Conservation (phyloP, 2,329 filamentous ascomycete genomes). For the Ophiostoma montium region DNA sequence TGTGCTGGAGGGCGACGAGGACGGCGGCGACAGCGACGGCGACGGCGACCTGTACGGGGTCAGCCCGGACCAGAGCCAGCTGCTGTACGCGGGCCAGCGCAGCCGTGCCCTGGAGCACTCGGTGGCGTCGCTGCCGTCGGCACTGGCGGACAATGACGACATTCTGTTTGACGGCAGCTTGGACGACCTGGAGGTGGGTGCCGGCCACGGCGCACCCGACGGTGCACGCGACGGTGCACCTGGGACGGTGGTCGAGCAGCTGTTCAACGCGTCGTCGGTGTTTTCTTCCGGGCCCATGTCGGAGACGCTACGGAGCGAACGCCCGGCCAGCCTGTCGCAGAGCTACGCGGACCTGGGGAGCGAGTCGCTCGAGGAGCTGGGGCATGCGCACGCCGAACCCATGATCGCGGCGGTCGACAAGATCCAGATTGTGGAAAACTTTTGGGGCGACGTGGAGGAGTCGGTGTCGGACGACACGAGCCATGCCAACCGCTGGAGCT, state of each 20-base stretch:
- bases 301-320: conserved; percentile 24
- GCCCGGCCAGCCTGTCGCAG: not conserved
- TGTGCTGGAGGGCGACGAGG: conserved; percentile 35
- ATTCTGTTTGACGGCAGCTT: conserved; percentile 8
- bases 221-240: not conserved
- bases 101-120: conserved; percentile 6
- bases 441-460: conserved; percentile 52
- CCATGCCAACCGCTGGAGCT: conserved; percentile 57
- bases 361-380: not conserved
- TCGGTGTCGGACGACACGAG: conserved; percentile 32
- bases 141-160: conserved; percentile 6
- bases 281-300: conserved; percentile 20
- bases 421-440: conserved; percentile 37
- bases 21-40: conserved; percentile 24
- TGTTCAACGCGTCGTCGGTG: conserved; percentile 32
- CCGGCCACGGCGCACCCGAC: not conserved
- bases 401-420: not conserved
- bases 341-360: not conserved
- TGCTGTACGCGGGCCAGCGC: conserved; percentile 1
- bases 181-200: conserved; percentile 1
- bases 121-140: conserved; percentile 12
- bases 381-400: not conserved
- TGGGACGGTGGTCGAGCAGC: conserved; percentile 26
- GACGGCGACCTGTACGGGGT: conserved; percentile 15
- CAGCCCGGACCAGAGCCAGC: conserved; percentile 1